Evolutionary conservation across 2,329 filamentous ascomycete species (phyloP).

Genomic region (Hypoxylon sp.): DNA sequence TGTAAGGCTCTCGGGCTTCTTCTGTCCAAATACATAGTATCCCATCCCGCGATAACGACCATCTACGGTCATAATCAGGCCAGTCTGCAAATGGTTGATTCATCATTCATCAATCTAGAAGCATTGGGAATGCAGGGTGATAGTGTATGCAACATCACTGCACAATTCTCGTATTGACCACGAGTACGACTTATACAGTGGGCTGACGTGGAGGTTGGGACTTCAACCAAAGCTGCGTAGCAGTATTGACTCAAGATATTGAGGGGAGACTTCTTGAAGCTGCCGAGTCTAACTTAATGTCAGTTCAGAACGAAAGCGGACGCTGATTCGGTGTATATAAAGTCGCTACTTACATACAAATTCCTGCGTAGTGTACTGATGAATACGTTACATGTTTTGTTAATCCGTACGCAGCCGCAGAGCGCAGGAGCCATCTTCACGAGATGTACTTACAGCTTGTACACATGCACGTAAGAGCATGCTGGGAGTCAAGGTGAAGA

Average conservation of each 20-base stretch:
- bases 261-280: constrained; percentile 29
- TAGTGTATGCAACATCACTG: constrained; percentile 11
- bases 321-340: constrained; percentile 9
- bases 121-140: constrained; percentile 16
- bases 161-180: constrained; percentile 24
- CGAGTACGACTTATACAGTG: constrained; percentile 8
- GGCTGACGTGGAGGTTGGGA: constrained; percentile 24
- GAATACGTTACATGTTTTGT: constrained; percentile 9
- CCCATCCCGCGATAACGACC: background rate
- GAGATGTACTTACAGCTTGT: constrained; percentile 10
- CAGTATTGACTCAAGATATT: constrained; percentile 29
- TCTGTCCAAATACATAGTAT: constrained; percentile 14
- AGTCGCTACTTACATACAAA: background rate
- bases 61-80: background rate
- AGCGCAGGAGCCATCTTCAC: constrained; percentile 11
- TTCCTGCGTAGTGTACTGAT: too few species aligned
- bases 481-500: constrained; percentile 10
- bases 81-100: constrained; percentile 6
- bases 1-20: constrained; percentile 23
- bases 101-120: constrained; percentile 20
- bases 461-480: constrained; percentile 21
- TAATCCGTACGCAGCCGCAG: constrained; percentile 24
- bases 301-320: constrained; percentile 6
- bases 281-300: constrained; percentile 34
- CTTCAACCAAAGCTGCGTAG: constrained; percentile 20